phyloP scores from a whole-genome alignment of 2,329 filamentous ascomycete genomes.

The Aureobasidium lini region DNA sequence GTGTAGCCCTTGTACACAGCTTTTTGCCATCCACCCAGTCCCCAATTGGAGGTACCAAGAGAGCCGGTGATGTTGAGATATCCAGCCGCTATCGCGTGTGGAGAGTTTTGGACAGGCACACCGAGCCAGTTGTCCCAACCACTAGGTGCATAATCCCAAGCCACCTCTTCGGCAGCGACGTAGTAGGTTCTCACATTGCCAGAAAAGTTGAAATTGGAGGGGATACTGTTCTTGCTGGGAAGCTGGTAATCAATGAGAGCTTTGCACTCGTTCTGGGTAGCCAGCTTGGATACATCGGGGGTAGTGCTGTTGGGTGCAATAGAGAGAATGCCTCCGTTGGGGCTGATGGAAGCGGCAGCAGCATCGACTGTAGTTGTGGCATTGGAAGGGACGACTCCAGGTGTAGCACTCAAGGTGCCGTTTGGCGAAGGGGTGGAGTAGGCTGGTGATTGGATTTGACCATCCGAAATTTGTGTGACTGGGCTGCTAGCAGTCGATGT shows the following conservation, averaged over 20 bases:
- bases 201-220: conserved; percentile 18
- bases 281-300: not conserved
- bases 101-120: conserved; percentile 10
- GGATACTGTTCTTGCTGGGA: conserved; percentile 15
- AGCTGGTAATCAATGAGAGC: conserved; percentile 16
- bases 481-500: not conserved
- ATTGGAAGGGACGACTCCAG: not conserved
- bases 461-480: conserved; percentile 4
- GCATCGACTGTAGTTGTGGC: not conserved
- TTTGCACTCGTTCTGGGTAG: not conserved
- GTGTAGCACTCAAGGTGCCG: not conserved
- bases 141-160: conserved; percentile 23
- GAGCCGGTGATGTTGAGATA: conserved; percentile 18
- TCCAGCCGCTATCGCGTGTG: conserved; percentile 13
- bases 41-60: conserved; percentile 14
- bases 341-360: not conserved
- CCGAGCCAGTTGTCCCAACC: conserved; percentile 26
- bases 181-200: conserved; percentile 23
- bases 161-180: conserved; percentile 21
- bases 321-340: conserved; percentile 2
- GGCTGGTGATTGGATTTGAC: not conserved
- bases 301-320: not conserved
- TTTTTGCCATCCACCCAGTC: conserved; percentile 23
- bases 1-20: conserved; percentile 28
- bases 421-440: not conserved